Evolutionary conservation across 202 grass and related monocot genomes (phyloP).

Genomic region (Eragrostis tef): DNA sequence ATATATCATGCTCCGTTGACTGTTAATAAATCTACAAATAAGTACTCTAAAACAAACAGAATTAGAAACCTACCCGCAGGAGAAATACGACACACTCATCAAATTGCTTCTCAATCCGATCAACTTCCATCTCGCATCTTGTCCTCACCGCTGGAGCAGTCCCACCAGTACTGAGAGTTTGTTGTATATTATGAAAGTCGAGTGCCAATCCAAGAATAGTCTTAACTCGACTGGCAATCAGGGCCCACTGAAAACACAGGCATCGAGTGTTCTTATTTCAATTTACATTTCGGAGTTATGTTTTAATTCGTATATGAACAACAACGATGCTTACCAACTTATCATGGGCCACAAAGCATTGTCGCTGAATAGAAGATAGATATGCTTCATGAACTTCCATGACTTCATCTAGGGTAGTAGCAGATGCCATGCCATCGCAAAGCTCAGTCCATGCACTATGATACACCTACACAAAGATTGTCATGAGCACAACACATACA

Average conservation of each 20-base stretch:
- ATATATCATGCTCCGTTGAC: conserved; percentile 1
- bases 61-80: conserved; percentile 61
- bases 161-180: conserved; percentile 70
- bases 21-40: background rate
- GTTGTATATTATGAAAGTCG: conserved; percentile 81
- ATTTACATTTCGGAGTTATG: background rate
- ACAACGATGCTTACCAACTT: conserved; percentile 63
- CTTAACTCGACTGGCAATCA: conserved; percentile 92
- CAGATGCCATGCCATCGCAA: conserved; percentile 72
- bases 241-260: conserved; percentile 62
- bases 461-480: conserved; percentile 63
- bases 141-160: conserved; percentile 69
- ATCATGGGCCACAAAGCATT: conserved; percentile 89
- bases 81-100: conserved; percentile 85
- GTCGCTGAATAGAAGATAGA: conserved; percentile 85
- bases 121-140: conserved; percentile 87
- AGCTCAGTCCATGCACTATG: conserved; percentile 96
- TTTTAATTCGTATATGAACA: conserved; percentile 4
- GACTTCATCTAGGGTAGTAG: conserved; percentile 83
- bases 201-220: conserved; percentile 88
- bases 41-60: background rate
- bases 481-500: conserved; percentile 9
- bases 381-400: conserved; percentile 94
- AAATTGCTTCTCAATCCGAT: conserved; percentile 92
- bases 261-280: background rate